Base-by-base conservation (phyloP, 2,329 filamentous ascomycete genomes). In the Tolypocladium pustulatum region DNA sequence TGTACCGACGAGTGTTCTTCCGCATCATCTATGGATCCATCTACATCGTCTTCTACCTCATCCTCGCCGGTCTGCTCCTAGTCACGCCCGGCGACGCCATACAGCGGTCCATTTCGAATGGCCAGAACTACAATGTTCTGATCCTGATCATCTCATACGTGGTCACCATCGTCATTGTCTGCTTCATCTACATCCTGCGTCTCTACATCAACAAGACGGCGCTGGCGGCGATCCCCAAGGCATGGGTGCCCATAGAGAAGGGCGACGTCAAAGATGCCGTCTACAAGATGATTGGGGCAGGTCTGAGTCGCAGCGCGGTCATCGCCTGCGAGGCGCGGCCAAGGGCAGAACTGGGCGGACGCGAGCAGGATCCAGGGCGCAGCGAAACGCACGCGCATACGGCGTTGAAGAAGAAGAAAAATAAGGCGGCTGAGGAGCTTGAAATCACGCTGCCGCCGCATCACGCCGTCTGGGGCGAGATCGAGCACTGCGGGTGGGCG, bases 401-500 rank as follows among this genome's bases (percentile, higher is more conserved):
- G 30, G 64, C 62, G 0, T 58, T 69, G 15, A 69, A 68, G 66
- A 80, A 63, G 68, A 75, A 66, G 56, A 71, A 59, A 58, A 72
- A n/a, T n/a, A n/a, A 72, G 6, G 67, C 67, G 17, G 72, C 72
- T 32, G 71, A 74, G 49, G 72, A 73, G 37, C 66, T 76, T 58
- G 73, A 72, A 30, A 73, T 79, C 62, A 69, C 78, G 51, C 82
- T 88, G 32, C 74, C 78, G 7, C 72, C 72, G 10, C 69, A 83
- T 76, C 63, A 67, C n/a, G 73, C 78, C 2, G 76, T 83, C 27
- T 97, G 93, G 93, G 91, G 90, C 27, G 76, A 84, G n/a, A 85
- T 97, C 57, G 84, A 89, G 60, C 94, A 99, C 69, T 79, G 85
- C 20, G 94, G 93, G 56, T 97, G 94, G 93, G 88, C 88, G 2